Conservation (phyloP, 257 asterid species). For the Rauvolfia tetraphylla region DNA sequence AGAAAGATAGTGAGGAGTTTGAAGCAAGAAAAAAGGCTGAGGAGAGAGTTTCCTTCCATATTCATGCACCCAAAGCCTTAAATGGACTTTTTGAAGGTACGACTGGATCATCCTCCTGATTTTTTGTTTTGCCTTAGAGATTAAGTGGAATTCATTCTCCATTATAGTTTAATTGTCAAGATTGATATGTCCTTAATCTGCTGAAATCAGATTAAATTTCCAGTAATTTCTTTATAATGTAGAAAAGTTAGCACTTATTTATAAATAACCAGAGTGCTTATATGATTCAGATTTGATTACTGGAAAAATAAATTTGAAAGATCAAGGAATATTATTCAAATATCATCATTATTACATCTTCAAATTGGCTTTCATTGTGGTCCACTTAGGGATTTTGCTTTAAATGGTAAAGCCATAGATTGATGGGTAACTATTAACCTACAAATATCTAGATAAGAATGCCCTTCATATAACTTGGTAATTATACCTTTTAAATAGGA, state of each 20-base stretch:
- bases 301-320: not conserved
- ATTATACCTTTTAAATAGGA: not conserved
- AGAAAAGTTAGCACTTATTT: not conserved
- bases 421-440: not conserved
- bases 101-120: constrained; percentile 10
- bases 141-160: not conserved
- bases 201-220: not conserved
- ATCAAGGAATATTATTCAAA: not conserved
- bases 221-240: not conserved
- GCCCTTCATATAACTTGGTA: not conserved
- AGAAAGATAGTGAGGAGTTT: constrained; percentile 52
- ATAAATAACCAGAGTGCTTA: not conserved
- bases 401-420: not conserved
- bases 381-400: not conserved
- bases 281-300: not conserved
- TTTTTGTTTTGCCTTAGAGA: not conserved
- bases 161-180: not conserved
- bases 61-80: constrained; percentile 39
- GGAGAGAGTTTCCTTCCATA: constrained; percentile 46
- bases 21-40: constrained; percentile 44
- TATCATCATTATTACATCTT: not conserved
- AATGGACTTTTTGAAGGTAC: constrained; percentile 62
- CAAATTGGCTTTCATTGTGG: not conserved
- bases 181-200: not conserved
- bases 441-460: not conserved